Percentiles rank a stretch among this genome's conserved stretches.
phyloP scores from a whole-genome alignment of 179 eudicot species.

The Pouteria campechiana region DNA sequence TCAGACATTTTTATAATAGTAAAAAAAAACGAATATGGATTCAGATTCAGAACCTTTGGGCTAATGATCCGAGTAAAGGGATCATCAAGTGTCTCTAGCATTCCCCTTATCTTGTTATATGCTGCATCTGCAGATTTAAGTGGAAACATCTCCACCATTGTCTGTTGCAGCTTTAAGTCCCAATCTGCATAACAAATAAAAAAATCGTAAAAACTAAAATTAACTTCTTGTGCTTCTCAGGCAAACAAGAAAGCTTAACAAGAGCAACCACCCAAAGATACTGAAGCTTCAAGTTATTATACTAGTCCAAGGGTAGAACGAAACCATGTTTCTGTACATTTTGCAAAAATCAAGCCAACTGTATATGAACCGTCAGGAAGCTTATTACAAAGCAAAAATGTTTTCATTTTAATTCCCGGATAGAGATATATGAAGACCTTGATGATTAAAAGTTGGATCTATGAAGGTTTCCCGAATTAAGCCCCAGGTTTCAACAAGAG shows the following conservation, averaged over 20 bases:
- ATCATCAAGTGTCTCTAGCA: constrained; percentile 93
- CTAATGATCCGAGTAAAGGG: constrained; percentile 86
- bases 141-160: constrained; percentile 98
- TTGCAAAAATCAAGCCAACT: no score
- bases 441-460: constrained; percentile 91
- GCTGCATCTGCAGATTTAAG: constrained; percentile 92
- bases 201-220: background rate
- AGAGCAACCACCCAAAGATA: background rate
- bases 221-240: background rate
- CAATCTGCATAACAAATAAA: constrained; percentile 43
- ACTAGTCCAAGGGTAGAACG: no score
- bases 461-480: constrained; percentile 81
- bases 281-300: no score
- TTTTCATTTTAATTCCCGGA: no score
- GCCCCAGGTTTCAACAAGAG: constrained; percentile 92
- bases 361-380: no score
- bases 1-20: constrained; percentile 1
- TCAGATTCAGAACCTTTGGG: constrained; percentile 54
- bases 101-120: constrained; percentile 69
- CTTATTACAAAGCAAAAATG: no score
- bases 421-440: no score
- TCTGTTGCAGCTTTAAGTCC: constrained; percentile 89
- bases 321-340: no score
- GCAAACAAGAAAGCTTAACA: background rate
- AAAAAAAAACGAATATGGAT: no score